Percentiles rank a stretch among this genome's conserved stretches.
These are phyloP conservation scores for Stagonosporopsis chrysanthemi DNA, from an alignment of 2,329 filamentous ascomycete species.

Conservation along the genomic window DNA sequence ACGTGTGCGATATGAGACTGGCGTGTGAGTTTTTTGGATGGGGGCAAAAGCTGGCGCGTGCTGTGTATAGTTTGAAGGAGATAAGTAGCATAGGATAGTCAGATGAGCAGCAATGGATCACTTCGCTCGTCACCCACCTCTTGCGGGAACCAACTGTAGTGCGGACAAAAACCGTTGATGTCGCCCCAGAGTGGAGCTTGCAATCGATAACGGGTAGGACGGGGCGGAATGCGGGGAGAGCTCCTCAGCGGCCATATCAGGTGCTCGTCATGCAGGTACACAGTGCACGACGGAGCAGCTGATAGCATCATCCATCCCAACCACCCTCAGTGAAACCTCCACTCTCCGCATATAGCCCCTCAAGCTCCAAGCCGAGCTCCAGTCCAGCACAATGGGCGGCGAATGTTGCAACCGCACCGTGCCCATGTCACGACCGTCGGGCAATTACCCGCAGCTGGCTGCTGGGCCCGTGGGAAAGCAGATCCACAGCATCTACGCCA, in stretches of 20 bases:
- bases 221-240: conserved; percentile 11
- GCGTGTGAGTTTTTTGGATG: not conserved
- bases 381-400: conserved; percentile 42
- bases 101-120: not conserved
- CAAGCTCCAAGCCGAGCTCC: not conserved
- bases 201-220: conserved; percentile 6
- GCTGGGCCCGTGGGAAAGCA: conserved; percentile 51
- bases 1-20: conserved; percentile 3
- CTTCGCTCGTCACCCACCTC: not conserved
- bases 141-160: too few relatives aligned
- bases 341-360: not conserved
- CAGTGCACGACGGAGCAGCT: conserved; percentile 14
- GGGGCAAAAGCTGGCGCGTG: not conserved
- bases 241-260: not conserved
- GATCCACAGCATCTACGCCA: conserved; percentile 84
- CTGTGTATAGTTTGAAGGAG: not conserved
- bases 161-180: too few relatives aligned
- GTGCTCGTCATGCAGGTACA: conserved; percentile 18
- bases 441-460: conserved; percentile 45
- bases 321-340: not conserved
- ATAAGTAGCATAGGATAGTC: conserved; percentile 5
- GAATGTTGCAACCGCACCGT: conserved; percentile 41
- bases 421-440: conserved; percentile 23
- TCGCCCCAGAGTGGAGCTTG: not conserved
- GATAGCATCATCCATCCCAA: conserved; percentile 12